Evolutionary conservation across 2,329 filamentous ascomycete genomes (phyloP).

Genomic region (Pestalotiopsis sp.): DNA sequence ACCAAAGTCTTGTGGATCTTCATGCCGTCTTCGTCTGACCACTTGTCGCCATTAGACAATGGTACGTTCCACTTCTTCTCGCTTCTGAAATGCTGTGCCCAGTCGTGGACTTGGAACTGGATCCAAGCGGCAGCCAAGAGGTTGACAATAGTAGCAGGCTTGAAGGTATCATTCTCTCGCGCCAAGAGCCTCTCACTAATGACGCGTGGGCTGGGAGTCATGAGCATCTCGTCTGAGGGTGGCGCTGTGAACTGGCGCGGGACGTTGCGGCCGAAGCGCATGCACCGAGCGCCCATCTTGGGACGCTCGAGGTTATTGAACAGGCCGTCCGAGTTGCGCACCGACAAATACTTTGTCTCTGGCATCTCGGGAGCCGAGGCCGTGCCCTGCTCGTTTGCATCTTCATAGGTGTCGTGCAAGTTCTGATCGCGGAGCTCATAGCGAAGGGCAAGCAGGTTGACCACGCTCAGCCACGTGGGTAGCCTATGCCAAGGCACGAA

Average conservation of each 20-base stretch:
- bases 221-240: constrained; percentile 43
- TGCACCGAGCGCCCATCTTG: constrained; percentile 46
- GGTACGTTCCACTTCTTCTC: constrained; percentile 35
- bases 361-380: constrained; percentile 23
- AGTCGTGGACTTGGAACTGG: constrained; percentile 50
- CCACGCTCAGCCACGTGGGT: constrained; percentile 39
- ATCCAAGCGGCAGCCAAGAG: constrained; percentile 51
- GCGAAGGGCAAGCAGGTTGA: constrained; percentile 44
- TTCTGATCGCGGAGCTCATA: constrained; percentile 46
- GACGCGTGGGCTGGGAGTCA: constrained; percentile 45
- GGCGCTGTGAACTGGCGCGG: constrained; percentile 36
- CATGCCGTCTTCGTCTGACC: constrained; percentile 37
- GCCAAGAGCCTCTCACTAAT: constrained; percentile 45
- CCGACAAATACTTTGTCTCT: constrained; percentile 34
- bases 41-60: constrained; percentile 36
- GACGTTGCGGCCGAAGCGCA: constrained; percentile 49
- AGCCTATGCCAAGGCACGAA: constrained; percentile 43
- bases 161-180: constrained; percentile 39
- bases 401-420: constrained; percentile 44
- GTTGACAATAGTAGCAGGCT: constrained; percentile 47
- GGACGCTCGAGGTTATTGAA: constrained; percentile 44
- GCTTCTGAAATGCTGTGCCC: constrained; percentile 25
- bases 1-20: constrained; percentile 36
- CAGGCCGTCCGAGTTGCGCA: constrained; percentile 45
- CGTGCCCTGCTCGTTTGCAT: constrained; percentile 38